Evolutionary conservation across 2,329 filamentous ascomycete species (phyloP).

Genomic region (Metarhizium brunneum): DNA sequence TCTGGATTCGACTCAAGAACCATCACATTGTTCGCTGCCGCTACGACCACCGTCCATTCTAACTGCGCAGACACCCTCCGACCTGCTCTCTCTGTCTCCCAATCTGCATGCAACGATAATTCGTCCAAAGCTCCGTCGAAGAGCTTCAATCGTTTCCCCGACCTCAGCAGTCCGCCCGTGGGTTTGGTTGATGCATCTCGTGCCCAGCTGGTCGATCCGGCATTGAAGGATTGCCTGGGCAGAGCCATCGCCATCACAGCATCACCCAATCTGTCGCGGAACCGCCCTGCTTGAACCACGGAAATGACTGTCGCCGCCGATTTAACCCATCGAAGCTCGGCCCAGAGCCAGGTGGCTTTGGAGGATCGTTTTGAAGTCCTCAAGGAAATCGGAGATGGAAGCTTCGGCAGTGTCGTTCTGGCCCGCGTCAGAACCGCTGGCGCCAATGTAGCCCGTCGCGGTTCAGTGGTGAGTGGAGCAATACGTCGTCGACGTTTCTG

Average conservation of each 20-base stretch:
- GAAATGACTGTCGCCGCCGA: slow-evolving; percentile 71
- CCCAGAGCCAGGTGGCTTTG: slow-evolving; percentile 54
- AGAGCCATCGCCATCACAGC: background rate
- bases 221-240: background rate
- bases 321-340: slow-evolving; percentile 57
- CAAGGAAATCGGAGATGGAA: slow-evolving; percentile 97
- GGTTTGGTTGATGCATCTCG: slow-evolving; percentile 6
- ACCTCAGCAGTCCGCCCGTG: slow-evolving; percentile 15
- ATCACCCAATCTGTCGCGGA: background rate
- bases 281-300: background rate
- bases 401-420: slow-evolving; percentile 91
- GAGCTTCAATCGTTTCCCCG: background rate
- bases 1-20: background rate
- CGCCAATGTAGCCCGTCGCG: slow-evolving; percentile 76
- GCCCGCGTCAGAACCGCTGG: slow-evolving; percentile 87
- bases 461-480: slow-evolving; percentile 68
- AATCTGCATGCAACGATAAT: slow-evolving; percentile 28
- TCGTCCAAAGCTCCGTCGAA: slow-evolving; percentile 15
- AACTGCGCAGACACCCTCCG: background rate
- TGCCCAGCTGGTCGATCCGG: slow-evolving; percentile 1
- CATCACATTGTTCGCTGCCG: background rate
- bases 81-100: slow-evolving; percentile 6
- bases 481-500: slow-evolving; percentile 9
- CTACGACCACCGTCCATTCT: background rate
- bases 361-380: slow-evolving; percentile 95